phyloP scores from a whole-genome alignment of 2,329 filamentous ascomycete species.

The Phialocephala sp. region DNA sequence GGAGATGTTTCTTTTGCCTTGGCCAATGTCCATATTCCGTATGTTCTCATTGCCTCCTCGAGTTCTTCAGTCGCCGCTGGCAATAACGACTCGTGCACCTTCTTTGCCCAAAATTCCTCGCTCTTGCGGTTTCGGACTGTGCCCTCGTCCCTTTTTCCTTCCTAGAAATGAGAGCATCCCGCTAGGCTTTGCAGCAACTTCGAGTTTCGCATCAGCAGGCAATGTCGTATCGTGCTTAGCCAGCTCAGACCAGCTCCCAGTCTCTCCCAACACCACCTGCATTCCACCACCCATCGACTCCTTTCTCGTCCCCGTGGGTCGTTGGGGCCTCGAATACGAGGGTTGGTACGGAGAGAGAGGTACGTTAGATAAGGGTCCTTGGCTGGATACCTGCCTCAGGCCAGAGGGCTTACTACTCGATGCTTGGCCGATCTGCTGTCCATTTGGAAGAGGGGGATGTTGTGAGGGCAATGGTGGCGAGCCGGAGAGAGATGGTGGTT shows the following conservation, averaged over 20 bases:
- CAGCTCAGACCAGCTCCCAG: conserved; percentile 89
- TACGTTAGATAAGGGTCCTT: conserved; percentile 17
- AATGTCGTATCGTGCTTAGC: conserved; percentile 82
- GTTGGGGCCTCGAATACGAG: conserved; percentile 35
- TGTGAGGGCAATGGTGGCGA: conserved; percentile 37
- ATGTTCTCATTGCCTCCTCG: background rate
- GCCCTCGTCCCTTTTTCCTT: conserved; percentile 86
- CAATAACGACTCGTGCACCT: conserved; percentile 83
- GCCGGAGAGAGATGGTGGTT: conserved; percentile 36
- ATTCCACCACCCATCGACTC: conserved; percentile 67
- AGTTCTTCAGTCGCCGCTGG: conserved; percentile 50
- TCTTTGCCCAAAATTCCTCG: conserved; percentile 94
- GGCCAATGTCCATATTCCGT: background rate
- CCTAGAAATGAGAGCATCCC: conserved; percentile 91
- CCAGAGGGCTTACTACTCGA: conserved; percentile 1
- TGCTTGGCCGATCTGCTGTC: conserved; percentile 19
- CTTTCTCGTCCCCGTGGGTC: conserved; percentile 38
- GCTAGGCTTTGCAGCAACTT: conserved; percentile 62
- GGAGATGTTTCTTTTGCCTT: background rate
- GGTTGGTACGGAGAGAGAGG: conserved; percentile 41
- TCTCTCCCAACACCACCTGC: conserved; percentile 88
- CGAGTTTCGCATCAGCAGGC: conserved; percentile 65
- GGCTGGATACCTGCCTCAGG: conserved; percentile 11
- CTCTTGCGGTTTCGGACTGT: conserved; percentile 94
- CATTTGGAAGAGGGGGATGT: conserved; percentile 33